phyloP scores from a whole-genome alignment of 768 basidiomycete species.

The Lactarius hatsudake region DNA sequence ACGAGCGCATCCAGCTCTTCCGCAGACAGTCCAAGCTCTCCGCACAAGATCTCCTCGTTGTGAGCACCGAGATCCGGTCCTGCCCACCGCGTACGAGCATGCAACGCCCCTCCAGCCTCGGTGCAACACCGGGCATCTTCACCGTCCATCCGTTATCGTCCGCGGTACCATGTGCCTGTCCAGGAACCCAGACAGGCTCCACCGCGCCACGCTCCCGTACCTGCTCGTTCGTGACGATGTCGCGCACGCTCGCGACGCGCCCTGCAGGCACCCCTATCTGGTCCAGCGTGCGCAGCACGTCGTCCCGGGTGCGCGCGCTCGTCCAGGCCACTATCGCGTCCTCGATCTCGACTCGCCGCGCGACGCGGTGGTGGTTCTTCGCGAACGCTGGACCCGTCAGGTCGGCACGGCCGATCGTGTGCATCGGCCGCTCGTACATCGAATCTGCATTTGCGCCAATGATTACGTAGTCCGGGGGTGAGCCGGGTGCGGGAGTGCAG shows the following conservation, averaged over 20 bases:
- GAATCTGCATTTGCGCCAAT: constrained; percentile 73
- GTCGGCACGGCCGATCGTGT: constrained; percentile 54
- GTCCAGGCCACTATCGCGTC: constrained; percentile 63
- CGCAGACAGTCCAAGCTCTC: constrained; percentile 31
- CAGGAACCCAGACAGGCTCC: constrained; percentile 53
- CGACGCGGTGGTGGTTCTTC: constrained; percentile 44
- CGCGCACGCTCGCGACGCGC: constrained; percentile 58
- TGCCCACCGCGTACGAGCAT: constrained; percentile 61
- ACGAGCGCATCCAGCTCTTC: constrained; percentile 31
- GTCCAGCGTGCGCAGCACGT: constrained; percentile 51
- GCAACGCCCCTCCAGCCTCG: constrained; percentile 59
- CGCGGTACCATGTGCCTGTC: constrained; percentile 23
- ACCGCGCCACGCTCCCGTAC: constrained; percentile 52
- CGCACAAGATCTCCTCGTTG: constrained; percentile 35
- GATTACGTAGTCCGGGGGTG: constrained; percentile 53
- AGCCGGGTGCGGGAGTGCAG: constrained; percentile 47
- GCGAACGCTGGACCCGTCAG: constrained; percentile 53
- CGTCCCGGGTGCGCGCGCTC: constrained; percentile 44
- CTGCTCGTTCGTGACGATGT: constrained; percentile 60
- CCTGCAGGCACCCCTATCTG: constrained; percentile 61
- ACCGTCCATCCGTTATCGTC: constrained; percentile 52
- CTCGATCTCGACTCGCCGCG: constrained; percentile 52
- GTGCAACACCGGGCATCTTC: constrained; percentile 66
- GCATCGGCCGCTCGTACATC: constrained; percentile 67
- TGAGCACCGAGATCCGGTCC: constrained; percentile 61